A percentile compares a stretch with the other conserved stretches of the same genome.
phyloP scores from a whole-genome alignment of 495 filamentous ascomycete species.

The Neurospora sp. region DNA sequence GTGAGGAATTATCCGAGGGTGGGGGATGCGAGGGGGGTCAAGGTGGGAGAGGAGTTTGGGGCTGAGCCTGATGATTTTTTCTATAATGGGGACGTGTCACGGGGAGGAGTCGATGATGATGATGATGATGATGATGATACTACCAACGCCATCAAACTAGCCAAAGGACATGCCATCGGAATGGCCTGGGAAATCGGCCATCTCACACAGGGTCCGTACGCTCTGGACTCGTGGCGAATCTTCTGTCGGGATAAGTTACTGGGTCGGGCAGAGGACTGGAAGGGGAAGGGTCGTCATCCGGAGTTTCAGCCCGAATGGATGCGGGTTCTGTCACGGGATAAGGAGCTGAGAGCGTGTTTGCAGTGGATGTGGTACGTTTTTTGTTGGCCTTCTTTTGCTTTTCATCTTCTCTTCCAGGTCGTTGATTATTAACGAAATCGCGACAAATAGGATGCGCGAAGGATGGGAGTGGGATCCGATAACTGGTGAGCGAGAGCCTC shows the following conservation, averaged over 20 bases:
- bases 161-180: slow-evolving; percentile 27
- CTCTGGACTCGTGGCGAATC: slow-evolving; percentile 86
- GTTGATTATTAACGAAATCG: not conserved
- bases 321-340: slow-evolving; percentile 72
- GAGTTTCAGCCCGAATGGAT: slow-evolving; percentile 72
- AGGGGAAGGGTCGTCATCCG: slow-evolving; percentile 32
- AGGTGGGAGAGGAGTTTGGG: slow-evolving; percentile 33
- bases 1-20: slow-evolving; percentile 58
- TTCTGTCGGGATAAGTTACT: slow-evolving; percentile 79
- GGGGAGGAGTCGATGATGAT: slow-evolving; percentile 1
- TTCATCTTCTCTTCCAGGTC: not conserved
- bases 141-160: slow-evolving; percentile 6
- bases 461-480: slow-evolving; percentile 72
- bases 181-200: slow-evolving; percentile 79
- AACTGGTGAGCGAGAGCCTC: slow-evolving; percentile 52
- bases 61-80: slow-evolving; percentile 13
- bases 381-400: not conserved
- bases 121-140: slow-evolving; percentile 3
- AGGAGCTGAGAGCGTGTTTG: slow-evolving; percentile 79
- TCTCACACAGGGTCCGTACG: slow-evolving; percentile 79
- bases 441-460: slow-evolving; percentile 43
- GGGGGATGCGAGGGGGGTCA: slow-evolving; percentile 47
- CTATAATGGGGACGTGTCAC: not conserved
- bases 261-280: slow-evolving; percentile 50
- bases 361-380: slow-evolving; percentile 73